Evolutionary conservation across 192 early-diverging fungal genomes (phyloP), one percentile per base, ranked within the genome.

Genomic region (Coemansia sp.): DNA sequence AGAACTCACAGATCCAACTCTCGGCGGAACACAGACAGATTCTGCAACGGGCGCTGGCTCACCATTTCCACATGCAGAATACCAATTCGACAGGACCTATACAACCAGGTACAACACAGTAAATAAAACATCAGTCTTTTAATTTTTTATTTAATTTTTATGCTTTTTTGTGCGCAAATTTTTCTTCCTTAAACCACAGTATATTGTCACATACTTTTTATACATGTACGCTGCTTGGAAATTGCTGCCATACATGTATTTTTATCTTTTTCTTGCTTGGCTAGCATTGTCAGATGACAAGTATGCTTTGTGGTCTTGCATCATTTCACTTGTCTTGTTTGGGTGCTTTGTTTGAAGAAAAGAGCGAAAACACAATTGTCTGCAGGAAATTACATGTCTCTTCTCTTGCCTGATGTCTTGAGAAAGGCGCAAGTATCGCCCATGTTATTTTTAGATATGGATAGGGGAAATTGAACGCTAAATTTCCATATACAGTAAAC

Each of bases 1-100:
- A 68, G 34, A 67, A 68, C 30, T 61, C 68, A 0, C 74, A 71
- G 30, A 47, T 64, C 2, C 74, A 70, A 53, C 18, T 76, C 34
- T 36, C 65, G 6, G 45, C 59, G 10, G 69, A 76, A 16, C 65
- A 68, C 30, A 64, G 68, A 9, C 39, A 57, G 35, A 13, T 57
- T 2, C 61, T 76, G 19, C 68, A 71, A 30, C 74, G 58, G 8
- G 18, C 60, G n/a, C 48, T 76, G 24, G 53, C 48, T 3, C 65
- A 67, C 19, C 65, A 68, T n/a, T 8, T n/a, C 18, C 53, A 27
- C 13, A 50, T 67, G 13, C 62, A 64, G 29, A 50, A 25, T 16
- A 50, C 2, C 49, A 50, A 50, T 50, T 6, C 49, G 24, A 13
- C 49, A 3, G 49, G 68, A 6, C 56, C 68, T 20, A 46, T 69